Evolutionary conservation across 2,329 filamentous ascomycete species (phyloP).

Genomic region (Ophiosphaerella herpotricha): DNA sequence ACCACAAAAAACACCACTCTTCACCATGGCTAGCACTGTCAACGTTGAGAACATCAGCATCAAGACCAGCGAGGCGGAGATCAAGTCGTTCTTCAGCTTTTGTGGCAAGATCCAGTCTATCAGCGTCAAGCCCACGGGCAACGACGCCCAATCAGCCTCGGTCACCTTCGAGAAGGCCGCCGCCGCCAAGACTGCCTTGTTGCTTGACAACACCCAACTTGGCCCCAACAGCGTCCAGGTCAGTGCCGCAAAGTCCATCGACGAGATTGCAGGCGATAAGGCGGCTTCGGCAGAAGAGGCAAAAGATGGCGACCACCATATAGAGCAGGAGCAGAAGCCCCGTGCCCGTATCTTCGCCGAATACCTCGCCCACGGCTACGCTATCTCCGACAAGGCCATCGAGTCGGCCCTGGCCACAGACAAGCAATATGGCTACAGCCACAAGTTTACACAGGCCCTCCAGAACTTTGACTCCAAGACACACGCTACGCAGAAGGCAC

Average conservation of each 20-base stretch:
- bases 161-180: constrained; percentile 97
- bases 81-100: constrained; percentile 97
- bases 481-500: constrained; percentile 85
- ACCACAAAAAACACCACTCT: constrained; percentile 4
- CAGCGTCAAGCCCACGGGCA: constrained; percentile 68
- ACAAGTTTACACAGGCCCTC: constrained; percentile 77
- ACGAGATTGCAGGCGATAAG: constrained; percentile 65
- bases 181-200: constrained; percentile 92
- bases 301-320: constrained; percentile 65
- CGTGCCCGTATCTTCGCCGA: constrained; percentile 91
- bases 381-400: constrained; percentile 76
- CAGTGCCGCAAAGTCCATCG: constrained; percentile 69
- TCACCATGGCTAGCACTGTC: constrained; percentile 67
- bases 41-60: constrained; percentile 87
- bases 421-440: constrained; percentile 83
- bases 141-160: constrained; percentile 78
- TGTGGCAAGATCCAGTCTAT: constrained; percentile 88
- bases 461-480: constrained; percentile 80
- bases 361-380: constrained; percentile 94
- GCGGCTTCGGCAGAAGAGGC: constrained; percentile 57
- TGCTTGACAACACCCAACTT: constrained; percentile 96
- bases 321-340: constrained; percentile 96
- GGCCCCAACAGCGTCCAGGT: constrained; percentile 78
- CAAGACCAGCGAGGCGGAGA: constrained; percentile 84
- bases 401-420: constrained; percentile 86